These are phyloP conservation scores for Bacidia rubella DNA, from an alignment of 495 filamentous ascomycete species.

Conservation along the genomic window DNA sequence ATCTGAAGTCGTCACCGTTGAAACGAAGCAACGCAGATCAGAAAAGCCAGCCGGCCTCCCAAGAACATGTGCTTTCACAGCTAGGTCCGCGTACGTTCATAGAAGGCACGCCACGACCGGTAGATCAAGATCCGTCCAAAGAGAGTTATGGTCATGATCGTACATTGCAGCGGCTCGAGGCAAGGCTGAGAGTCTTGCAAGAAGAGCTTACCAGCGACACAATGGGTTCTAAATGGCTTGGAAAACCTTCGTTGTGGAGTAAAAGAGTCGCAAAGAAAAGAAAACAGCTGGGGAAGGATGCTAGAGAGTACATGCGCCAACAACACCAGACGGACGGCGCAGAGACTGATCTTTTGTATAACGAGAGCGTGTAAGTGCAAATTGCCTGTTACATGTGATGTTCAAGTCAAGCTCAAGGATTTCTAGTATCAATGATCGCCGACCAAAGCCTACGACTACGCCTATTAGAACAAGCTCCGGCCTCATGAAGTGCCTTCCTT, in stretches of 20 bases:
- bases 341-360: background rate
- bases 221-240: background rate
- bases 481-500: background rate
- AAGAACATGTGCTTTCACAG: background rate
- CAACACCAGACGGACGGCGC: background rate
- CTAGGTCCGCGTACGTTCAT: background rate
- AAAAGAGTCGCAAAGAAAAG: background rate
- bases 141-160: background rate
- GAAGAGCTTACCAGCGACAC: background rate
- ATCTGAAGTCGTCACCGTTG: constrained; percentile 23
- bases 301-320: background rate
- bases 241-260: background rate
- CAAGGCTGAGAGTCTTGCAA: background rate
- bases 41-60: background rate
- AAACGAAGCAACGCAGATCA: constrained; percentile 21
- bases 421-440: too few species aligned
- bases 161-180: background rate
- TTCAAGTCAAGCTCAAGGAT: too few species aligned
- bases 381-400: too few species aligned
- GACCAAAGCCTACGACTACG: too few species aligned
- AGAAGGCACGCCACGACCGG: background rate
- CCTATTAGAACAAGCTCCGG: background rate
- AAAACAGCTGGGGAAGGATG: background rate
- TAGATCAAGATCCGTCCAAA: background rate
- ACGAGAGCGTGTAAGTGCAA: background rate